phyloP scores from a whole-genome alignment of 1,284 basidiomycete genomes.

The Boletus smithii region DNA sequence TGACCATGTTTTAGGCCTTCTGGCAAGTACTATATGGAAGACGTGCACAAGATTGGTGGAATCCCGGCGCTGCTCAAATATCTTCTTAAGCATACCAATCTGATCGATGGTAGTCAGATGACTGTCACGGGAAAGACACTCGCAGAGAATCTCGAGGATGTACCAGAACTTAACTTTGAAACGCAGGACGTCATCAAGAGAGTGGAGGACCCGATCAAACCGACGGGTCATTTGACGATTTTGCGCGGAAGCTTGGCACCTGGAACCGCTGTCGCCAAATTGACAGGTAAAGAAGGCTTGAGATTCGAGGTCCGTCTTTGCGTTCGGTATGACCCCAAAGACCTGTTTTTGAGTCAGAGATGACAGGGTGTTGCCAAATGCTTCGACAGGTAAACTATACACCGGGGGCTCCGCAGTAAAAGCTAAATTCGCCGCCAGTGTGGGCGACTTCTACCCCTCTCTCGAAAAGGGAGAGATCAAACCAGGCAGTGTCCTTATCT shows the following conservation, averaged over 20 bases:
- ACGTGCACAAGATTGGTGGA: conserved; percentile 89
- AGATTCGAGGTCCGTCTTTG: conserved; percentile 65
- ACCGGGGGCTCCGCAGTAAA: background rate
- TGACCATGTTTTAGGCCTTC: conserved; percentile 59
- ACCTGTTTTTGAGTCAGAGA: conserved; percentile 5
- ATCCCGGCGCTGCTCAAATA: conserved; percentile 84
- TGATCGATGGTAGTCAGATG: conserved; percentile 88
- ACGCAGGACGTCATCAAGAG: conserved; percentile 82
- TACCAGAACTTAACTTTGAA: conserved; percentile 71
- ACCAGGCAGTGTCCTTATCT: conserved; percentile 81
- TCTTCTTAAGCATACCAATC: conserved; percentile 79
- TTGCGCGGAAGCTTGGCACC: conserved; percentile 89
- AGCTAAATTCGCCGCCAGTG: conserved; percentile 41
- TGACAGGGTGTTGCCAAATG: conserved; percentile 67
- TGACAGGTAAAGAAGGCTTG: conserved; percentile 94
- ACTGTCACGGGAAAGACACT: conserved; percentile 95
- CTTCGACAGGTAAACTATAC: conserved; percentile 58
- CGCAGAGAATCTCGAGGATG: conserved; percentile 86
- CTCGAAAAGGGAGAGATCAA: conserved; percentile 84
- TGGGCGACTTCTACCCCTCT: conserved; percentile 81
- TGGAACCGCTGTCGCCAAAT: conserved; percentile 89
- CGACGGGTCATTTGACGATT: conserved; percentile 90
- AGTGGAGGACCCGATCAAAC: conserved; percentile 84
- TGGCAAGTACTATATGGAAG: conserved; percentile 96
- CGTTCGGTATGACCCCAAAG: background rate